Evolutionary conservation across 2,329 filamentous ascomycete species (phyloP), one percentile per base, ranked within the genome.

Genomic region (Lachnellula willkommii): DNA sequence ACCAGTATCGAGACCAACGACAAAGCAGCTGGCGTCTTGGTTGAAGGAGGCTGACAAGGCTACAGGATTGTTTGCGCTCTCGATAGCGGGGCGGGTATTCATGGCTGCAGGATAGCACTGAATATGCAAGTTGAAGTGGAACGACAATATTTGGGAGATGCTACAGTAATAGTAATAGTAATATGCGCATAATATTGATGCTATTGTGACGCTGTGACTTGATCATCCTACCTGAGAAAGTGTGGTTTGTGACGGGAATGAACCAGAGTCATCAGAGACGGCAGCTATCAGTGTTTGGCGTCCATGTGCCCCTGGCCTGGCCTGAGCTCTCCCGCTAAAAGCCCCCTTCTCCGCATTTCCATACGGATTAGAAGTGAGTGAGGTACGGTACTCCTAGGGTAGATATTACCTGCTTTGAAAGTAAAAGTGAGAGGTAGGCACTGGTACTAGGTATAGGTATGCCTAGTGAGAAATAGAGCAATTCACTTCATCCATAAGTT

Each of bases 21-120:
- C 83, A 72, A 97, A 97, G 68, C 88, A 92, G 65, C 84, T 92
- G 62, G 83, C 83, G 70, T 94, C 89, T 66, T 84, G 80, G 69
- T 96, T 97, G 76, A 96, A 96, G 8, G 88, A 84, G 47, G 87
- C 84, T 14, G 90, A 95, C 39, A 96, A 80, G 11, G 91, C 92
- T 58, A 85, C 81, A 4, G 88, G 87, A 53, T 85, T 83, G 45
- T 79, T 80, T 17, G 89, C 84, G 50, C 84, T 83, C 75, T 95
- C 90, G 68, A 97, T 90, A 55, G 89, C 83, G 52, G 88, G 88
- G 57, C 93, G 82, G 45, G 91, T 95, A 71, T 97, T 94, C 94
- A 97, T 99, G 52, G 59, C 76, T 68, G 57, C 40, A 54, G 36
- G 22, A 47, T 8, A 5, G 35, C 28, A 26, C 24, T 17, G 28